A percentile compares a stretch with the other conserved stretches of the same genome.
phyloP scores from a whole-genome alignment of 495 filamentous ascomycete species.

The Penicillium atrosanguineum region DNA sequence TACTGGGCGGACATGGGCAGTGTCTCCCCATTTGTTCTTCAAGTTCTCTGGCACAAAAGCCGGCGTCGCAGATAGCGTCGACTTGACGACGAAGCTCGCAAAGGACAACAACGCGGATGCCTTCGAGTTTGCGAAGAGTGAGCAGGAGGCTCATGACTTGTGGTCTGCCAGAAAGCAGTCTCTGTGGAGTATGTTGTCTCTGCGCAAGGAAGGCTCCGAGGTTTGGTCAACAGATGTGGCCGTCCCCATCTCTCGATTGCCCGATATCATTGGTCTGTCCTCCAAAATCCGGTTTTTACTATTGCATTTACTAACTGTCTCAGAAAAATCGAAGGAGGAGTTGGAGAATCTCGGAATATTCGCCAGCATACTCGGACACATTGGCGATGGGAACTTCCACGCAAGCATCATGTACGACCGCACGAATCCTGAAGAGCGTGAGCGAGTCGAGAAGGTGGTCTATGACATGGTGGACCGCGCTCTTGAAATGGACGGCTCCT shows the following conservation, averaged over 20 bases:
- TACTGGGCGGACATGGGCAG: constrained; percentile 67
- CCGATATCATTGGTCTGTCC: constrained; percentile 73
- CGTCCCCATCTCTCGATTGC: constrained; percentile 79
- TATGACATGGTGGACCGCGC: constrained; percentile 86
- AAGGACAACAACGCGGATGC: constrained; percentile 56
- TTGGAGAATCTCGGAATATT: constrained; percentile 82
- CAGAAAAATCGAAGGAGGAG: constrained; percentile 83
- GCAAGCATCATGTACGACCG: constrained; percentile 82
- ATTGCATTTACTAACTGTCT: constrained; percentile 3
- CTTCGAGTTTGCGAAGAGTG: constrained; percentile 76
- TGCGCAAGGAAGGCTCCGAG: constrained; percentile 56
- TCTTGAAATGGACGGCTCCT: constrained; percentile 90
- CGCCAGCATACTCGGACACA: constrained; percentile 79
- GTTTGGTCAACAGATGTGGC: constrained; percentile 84
- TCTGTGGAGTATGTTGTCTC: constrained; percentile 60
- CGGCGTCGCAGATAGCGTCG: constrained; percentile 80
- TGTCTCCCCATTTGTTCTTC: constrained; percentile 81
- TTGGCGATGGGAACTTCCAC: constrained; percentile 92
- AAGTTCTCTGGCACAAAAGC: constrained; percentile 79
- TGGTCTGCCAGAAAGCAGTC: constrained; percentile 90
- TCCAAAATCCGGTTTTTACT: background rate
- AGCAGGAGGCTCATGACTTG: constrained; percentile 68
- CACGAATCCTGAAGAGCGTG: constrained; percentile 61
- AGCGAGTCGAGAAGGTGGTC: constrained; percentile 73
- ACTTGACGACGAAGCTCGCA: constrained; percentile 65